Evolutionary conservation across 495 filamentous ascomycete genomes (phyloP).

Genomic region (Hypoxylon lienhwacheense): DNA sequence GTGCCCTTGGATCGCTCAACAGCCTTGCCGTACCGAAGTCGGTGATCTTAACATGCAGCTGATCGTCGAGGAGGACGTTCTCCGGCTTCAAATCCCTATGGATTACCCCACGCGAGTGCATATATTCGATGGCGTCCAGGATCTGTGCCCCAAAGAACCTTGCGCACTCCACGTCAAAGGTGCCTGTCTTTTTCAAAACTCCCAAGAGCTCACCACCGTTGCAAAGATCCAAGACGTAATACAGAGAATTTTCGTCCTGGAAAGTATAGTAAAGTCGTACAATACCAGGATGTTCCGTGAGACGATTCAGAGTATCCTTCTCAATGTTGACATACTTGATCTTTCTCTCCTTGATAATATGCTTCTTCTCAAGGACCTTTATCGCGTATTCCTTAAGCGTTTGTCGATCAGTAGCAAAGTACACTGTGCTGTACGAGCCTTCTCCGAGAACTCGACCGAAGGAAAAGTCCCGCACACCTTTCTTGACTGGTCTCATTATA

Average conservation of each 20-base stretch:
- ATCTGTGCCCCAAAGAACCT: slow-evolving; percentile 96
- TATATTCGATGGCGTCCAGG: slow-evolving; percentile 93
- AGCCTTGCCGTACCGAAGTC: slow-evolving; percentile 98
- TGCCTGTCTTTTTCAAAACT: slow-evolving; percentile 87
- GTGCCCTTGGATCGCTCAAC: slow-evolving; percentile 65
- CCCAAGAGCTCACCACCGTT: slow-evolving; percentile 91
- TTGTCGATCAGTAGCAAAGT: slow-evolving; percentile 91
- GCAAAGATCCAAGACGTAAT: slow-evolving; percentile 95
- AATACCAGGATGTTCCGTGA: slow-evolving; percentile 96
- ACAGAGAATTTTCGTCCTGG: slow-evolving; percentile 92
- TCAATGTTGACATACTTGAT: slow-evolving; percentile 99
- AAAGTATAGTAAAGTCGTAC: slow-evolving; percentile 99
- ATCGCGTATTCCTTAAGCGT: slow-evolving; percentile 96
- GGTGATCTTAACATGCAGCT: slow-evolving; percentile 98
- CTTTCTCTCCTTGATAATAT: slow-evolving; percentile 99
- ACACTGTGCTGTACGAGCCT: slow-evolving; percentile 96
- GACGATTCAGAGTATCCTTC: slow-evolving; percentile 93
- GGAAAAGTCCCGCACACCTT: slow-evolving; percentile 94
- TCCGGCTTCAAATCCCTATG: slow-evolving; percentile 98
- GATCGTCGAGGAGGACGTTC: slow-evolving; percentile 90
- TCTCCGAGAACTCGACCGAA: slow-evolving; percentile 93
- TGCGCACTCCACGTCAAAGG: slow-evolving; percentile 95
- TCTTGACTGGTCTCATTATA: slow-evolving; percentile 83
- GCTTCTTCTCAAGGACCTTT: slow-evolving; percentile 97
- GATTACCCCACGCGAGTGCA: slow-evolving; percentile 95